These are phyloP conservation scores for Cryptococcus sp. DNA, from an alignment of 1,284 basidiomycete species.

Conservation along the genomic window DNA sequence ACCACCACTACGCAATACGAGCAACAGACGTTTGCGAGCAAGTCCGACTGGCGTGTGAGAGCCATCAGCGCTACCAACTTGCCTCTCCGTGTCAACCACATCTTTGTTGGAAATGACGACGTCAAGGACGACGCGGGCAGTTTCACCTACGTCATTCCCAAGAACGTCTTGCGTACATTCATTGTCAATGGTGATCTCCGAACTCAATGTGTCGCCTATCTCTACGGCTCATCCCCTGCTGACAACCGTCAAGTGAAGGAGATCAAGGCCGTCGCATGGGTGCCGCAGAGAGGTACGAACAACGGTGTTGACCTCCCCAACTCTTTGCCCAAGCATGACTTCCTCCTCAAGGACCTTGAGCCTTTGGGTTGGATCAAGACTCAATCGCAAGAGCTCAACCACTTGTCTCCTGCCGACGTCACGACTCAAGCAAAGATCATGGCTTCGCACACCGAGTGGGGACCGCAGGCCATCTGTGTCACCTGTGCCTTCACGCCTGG, in stretches of 20 bases:
- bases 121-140: conserved; percentile 95
- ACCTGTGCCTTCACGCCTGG: conserved; percentile 97
- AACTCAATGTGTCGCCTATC: conserved; percentile 90
- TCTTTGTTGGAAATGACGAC: conserved; percentile 97
- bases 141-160: conserved; percentile 93
- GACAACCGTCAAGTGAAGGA: conserved; percentile 99
- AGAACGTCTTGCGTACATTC: conserved; percentile 95
- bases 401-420: conserved; percentile 91
- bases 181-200: conserved; percentile 91
- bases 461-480: conserved; percentile 89
- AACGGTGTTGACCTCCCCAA: conserved; percentile 85
- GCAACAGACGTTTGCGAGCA: conserved; percentile 94
- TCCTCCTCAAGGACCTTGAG: conserved; percentile 89
- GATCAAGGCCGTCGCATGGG: conserved; percentile 94
- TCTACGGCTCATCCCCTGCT: conserved; percentile 89
- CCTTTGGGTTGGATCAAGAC: conserved; percentile 99
- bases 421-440: conserved; percentile 94
- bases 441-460: conserved; percentile 93
- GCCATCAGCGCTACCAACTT: conserved; percentile 96
- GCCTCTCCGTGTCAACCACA: conserved; percentile 92
- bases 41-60: conserved; percentile 98
- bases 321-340: conserved; percentile 88
- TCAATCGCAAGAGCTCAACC: conserved; percentile 84
- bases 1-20: conserved; percentile 98
- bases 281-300: conserved; percentile 95